Percentiles rank a stretch among this genome's conserved stretches.
Conservation (phyloP, 2,329 filamentous ascomycete species). For the Aaosphaeria arxii region DNA sequence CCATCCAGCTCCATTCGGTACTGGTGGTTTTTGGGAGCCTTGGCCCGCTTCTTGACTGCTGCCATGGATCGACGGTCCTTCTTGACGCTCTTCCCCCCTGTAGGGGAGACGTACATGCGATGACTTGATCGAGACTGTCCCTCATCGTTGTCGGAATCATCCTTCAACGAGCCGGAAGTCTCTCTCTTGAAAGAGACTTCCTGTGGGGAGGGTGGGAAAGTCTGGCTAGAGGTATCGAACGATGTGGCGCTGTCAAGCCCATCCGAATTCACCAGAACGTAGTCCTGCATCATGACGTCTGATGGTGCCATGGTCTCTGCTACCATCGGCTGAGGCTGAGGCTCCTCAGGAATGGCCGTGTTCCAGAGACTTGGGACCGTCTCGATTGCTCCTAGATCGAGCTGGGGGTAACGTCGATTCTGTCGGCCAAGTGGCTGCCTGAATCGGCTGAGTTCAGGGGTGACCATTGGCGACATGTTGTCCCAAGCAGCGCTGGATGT, state of each 20-base stretch:
- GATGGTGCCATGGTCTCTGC: conserved; percentile 13
- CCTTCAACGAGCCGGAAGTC: conserved; percentile 12
- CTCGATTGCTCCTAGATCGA: not conserved
- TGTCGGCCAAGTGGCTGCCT: not conserved
- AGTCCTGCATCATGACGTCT: conserved; percentile 14
- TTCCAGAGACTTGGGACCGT: not conserved
- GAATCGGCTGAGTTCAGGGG: conserved; percentile 1
- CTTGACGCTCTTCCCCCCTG: conserved; percentile 10
- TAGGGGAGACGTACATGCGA: conserved; percentile 5
- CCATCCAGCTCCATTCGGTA: not conserved
- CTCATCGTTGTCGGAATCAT: conserved; percentile 7
- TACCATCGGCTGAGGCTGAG: not conserved
- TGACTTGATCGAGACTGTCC: conserved; percentile 2
- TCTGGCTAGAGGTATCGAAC: conserved; percentile 10
- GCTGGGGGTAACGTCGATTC: not conserved
- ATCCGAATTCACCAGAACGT: conserved; percentile 9
- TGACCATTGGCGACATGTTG: conserved; percentile 2
- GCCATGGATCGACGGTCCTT: conserved; percentile 4
- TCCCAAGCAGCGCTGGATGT: conserved; percentile 5
- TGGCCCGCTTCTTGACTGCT: not conserved
- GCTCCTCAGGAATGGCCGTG: not conserved
- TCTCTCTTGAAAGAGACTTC: conserved; percentile 19
- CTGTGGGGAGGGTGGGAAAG: conserved; percentile 18
- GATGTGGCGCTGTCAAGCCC: conserved; percentile 8
- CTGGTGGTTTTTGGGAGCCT: not conserved